A percentile compares a stretch with the other conserved stretches of the same genome.
These are phyloP conservation scores for Chrysosporium keratinophilum DNA, from an alignment of 2,329 filamentous ascomycete genomes.

Conservation along the genomic window DNA sequence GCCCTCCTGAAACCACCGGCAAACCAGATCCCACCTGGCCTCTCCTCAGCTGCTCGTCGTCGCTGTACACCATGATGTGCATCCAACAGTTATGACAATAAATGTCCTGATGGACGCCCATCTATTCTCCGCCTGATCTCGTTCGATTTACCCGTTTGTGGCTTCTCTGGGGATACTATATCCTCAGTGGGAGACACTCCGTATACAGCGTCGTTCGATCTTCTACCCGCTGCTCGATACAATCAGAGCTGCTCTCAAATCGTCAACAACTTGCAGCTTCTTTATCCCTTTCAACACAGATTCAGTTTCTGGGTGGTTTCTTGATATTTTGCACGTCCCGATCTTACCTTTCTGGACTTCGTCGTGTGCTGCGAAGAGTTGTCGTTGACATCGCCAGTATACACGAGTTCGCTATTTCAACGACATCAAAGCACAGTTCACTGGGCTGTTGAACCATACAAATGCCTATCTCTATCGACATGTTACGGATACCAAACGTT, in stretches of 20 bases:
- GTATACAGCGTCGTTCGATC: background rate
- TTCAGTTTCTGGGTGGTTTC: conserved; percentile 6
- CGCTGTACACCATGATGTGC: conserved; percentile 25
- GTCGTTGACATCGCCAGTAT: background rate
- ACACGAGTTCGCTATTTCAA: background rate
- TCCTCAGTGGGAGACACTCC: background rate
- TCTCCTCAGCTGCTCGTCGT: background rate
- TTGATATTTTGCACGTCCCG: conserved; percentile 1
- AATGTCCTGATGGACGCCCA: conserved; percentile 28
- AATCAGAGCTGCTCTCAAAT: background rate
- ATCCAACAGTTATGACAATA: conserved; percentile 35
- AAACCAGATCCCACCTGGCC: background rate
- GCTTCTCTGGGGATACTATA: conserved; percentile 1
- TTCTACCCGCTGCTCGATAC: background rate
- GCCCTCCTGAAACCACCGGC: background rate
- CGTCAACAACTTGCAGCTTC: background rate
- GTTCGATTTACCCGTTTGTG: background rate
- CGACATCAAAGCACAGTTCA: background rate
- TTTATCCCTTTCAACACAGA: background rate
- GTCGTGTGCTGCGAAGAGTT: background rate
- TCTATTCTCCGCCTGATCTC: conserved; percentile 18
- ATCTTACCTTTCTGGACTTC: background rate
- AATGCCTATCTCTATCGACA: conserved; percentile 23
- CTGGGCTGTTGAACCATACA: background rate
- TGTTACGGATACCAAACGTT: conserved; percentile 36